Percentiles rank a stretch among this genome's conserved stretches.
These are phyloP conservation scores for Nematodospora anomalae DNA, from an alignment of 1,139 yeast species.

Conservation along the genomic window DNA sequence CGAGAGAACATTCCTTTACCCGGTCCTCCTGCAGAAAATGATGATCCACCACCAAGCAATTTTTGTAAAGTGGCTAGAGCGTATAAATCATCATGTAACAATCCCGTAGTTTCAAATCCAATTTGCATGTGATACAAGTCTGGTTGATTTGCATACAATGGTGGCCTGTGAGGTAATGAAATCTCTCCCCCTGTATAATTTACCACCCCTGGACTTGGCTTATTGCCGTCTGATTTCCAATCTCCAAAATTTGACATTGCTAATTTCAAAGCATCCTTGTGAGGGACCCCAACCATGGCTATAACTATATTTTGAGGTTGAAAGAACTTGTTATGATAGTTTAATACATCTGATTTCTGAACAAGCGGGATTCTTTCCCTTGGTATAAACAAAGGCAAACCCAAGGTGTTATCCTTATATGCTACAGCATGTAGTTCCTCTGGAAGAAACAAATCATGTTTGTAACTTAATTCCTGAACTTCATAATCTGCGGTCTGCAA, in stretches of 20 bases:
- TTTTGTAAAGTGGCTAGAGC: conserved; percentile 91
- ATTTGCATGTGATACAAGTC: conserved; percentile 85
- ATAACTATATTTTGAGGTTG: conserved; percentile 83
- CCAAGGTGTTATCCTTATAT: conserved; percentile 69
- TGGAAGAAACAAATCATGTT: conserved; percentile 85
- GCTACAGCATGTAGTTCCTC: conserved; percentile 87
- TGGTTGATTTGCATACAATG: conserved; percentile 68
- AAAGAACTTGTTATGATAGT: conserved; percentile 67
- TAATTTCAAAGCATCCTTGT: conserved; percentile 64
- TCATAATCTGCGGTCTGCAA: conserved; percentile 77
- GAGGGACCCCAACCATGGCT: conserved; percentile 85
- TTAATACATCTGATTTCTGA: conserved; percentile 50
- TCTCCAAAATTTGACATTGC: conserved; percentile 66
- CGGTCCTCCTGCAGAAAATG: conserved; percentile 99
- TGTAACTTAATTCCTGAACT: conserved; percentile 74
- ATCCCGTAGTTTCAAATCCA: conserved; percentile 86
- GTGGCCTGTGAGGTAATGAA: conserved; percentile 67
- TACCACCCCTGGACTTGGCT: conserved; percentile 47
- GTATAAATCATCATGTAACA: conserved; percentile 82
- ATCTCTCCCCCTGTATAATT: conserved; percentile 78
- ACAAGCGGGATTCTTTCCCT: conserved; percentile 61
- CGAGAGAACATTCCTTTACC: conserved; percentile 99
- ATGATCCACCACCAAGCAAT: conserved; percentile 95
- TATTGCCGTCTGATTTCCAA: conserved; percentile 37
- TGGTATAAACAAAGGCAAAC: conserved; percentile 85